These are phyloP conservation scores for Pisolithus albus DNA, from an alignment of 768 basidiomycete genomes.

Conservation along the genomic window DNA sequence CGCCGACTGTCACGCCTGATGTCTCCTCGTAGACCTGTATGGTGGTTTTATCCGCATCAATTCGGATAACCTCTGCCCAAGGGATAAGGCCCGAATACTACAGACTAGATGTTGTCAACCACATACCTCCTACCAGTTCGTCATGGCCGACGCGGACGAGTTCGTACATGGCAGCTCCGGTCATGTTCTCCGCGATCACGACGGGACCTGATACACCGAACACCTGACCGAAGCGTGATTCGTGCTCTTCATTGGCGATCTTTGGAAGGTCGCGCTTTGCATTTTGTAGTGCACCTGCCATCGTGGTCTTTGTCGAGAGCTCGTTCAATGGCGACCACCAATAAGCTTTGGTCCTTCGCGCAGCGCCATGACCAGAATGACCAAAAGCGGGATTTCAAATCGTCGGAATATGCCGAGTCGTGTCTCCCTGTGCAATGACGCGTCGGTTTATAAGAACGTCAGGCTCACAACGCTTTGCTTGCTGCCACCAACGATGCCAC, in stretches of 20 bases:
- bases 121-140: conserved; percentile 90
- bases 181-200: conserved; percentile 94
- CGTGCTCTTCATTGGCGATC: conserved; percentile 85
- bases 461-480: conserved; percentile 10
- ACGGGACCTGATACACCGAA: conserved; percentile 98
- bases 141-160: conserved; percentile 97
- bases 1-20: conserved; percentile 96
- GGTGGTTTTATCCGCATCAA: conserved; percentile 95
- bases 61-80: conserved; percentile 89
- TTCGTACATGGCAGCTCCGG: conserved; percentile 94
- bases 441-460: conserved; percentile 23
- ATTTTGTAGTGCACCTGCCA: conserved; percentile 92
- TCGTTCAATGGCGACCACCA: background rate
- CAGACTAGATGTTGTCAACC: background rate
- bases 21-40: conserved; percentile 99
- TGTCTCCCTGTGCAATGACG: conserved; percentile 27
- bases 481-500: conserved; percentile 60
- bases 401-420: conserved; percentile 21
- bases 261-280: conserved; percentile 83
- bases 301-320: conserved; percentile 25
- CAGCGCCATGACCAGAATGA: conserved; percentile 2
- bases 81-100: conserved; percentile 8
- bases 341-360: background rate
- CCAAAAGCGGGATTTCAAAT: conserved; percentile 26
- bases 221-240: conserved; percentile 81